phyloP scores from a whole-genome alignment of 2,329 filamentous ascomycete genomes.

The Hymenoscyphus infarciens region DNA sequence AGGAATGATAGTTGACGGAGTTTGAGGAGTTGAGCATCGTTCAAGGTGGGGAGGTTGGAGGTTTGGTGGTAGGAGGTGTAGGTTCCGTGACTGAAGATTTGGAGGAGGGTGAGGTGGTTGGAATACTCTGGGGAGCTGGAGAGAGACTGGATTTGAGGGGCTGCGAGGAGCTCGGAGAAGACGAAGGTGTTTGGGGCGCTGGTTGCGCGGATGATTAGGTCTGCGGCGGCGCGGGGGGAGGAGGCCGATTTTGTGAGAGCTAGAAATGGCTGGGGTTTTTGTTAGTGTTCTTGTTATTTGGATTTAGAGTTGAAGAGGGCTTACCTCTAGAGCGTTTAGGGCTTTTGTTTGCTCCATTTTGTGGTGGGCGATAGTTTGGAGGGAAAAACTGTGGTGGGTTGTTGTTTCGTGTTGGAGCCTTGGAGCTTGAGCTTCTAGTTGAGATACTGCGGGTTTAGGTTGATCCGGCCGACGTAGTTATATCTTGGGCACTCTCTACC shows the following conservation, averaged over 20 bases:
- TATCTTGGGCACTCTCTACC: no score
- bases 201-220: slow-evolving; percentile 83
- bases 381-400: background rate
- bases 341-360: slow-evolving; percentile 72
- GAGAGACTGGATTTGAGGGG: slow-evolving; percentile 74
- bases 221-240: slow-evolving; percentile 77
- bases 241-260: slow-evolving; percentile 82
- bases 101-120: slow-evolving; percentile 65
- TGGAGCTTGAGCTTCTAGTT: background rate
- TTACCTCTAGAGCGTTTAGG: slow-evolving; percentile 60
- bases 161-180: slow-evolving; percentile 88
- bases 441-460: background rate
- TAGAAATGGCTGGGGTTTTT: slow-evolving; percentile 73
- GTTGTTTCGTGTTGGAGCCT: background rate
- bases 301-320: slow-evolving; percentile 15
- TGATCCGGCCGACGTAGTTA: background rate
- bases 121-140: slow-evolving; percentile 58
- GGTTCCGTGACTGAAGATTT: slow-evolving; percentile 91
- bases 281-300: background rate
- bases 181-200: slow-evolving; percentile 87
- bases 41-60: slow-evolving; percentile 65
- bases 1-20: slow-evolving; percentile 88
- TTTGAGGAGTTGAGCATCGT: slow-evolving; percentile 71
- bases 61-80: slow-evolving; percentile 67
- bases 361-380: background rate